These are phyloP conservation scores for Nowakowskiella sp. DNA, from an alignment of 192 early-diverging fungal genomes.

Conservation along the genomic window DNA sequence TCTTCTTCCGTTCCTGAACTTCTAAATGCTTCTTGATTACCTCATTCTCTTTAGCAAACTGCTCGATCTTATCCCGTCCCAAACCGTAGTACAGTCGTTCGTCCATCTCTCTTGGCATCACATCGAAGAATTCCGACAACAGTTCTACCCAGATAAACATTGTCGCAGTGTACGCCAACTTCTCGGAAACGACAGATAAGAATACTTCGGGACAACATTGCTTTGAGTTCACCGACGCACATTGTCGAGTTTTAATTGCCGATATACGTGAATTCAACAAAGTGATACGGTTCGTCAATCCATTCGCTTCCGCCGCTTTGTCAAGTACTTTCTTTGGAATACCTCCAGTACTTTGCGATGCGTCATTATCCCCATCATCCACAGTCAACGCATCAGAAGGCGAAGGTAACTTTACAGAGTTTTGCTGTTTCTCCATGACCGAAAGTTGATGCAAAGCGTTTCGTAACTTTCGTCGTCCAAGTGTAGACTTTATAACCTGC, in stretches of 20 bases:
- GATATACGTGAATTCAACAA: slow-evolving; percentile 74
- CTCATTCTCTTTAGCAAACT: slow-evolving; percentile 89
- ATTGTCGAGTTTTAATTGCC: slow-evolving; percentile 73
- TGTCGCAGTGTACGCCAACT: slow-evolving; percentile 86
- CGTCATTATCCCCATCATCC: slow-evolving; percentile 19
- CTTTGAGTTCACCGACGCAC: slow-evolving; percentile 72
- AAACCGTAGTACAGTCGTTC: slow-evolving; percentile 83
- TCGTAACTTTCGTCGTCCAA: slow-evolving; percentile 73
- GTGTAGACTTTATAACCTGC: slow-evolving; percentile 59
- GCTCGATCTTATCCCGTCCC: slow-evolving; percentile 64
- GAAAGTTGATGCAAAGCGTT: slow-evolving; percentile 75
- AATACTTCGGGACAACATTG: slow-evolving; percentile 93
- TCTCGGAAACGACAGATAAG: slow-evolving; percentile 84
- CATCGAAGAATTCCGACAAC: slow-evolving; percentile 97
- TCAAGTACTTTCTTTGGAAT: slow-evolving; percentile 59
- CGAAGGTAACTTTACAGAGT: not conserved
- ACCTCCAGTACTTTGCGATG: no score
- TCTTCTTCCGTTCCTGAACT: slow-evolving; percentile 73
- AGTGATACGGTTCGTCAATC: slow-evolving; percentile 64
- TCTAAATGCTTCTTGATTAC: slow-evolving; percentile 73
- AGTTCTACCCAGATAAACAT: slow-evolving; percentile 98
- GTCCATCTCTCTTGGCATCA: slow-evolving; percentile 92
- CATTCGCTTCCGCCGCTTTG: slow-evolving; percentile 71
- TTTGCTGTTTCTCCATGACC: slow-evolving; percentile 56
- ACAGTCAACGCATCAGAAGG: slow-evolving; percentile 1